phyloP scores from a whole-genome alignment of 2,329 filamentous ascomycete genomes.

The Colletotrichum phormii region DNA sequence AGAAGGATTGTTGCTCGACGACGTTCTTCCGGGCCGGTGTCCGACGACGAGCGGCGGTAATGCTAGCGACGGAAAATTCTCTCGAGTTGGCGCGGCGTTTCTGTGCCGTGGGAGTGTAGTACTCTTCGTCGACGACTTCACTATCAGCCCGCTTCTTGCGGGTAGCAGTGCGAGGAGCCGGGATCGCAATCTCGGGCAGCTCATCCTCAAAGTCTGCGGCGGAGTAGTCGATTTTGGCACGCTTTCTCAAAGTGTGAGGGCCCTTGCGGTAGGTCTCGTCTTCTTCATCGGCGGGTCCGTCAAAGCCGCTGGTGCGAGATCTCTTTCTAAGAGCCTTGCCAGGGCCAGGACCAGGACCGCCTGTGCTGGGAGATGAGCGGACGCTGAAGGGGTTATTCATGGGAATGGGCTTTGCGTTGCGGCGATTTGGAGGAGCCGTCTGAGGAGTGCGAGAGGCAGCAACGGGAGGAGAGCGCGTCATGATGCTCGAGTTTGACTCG shows the following conservation, averaged over 20 bases:
- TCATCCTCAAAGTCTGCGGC: constrained; percentile 65
- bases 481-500: constrained; percentile 28
- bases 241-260: constrained; percentile 68
- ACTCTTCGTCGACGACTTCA: constrained; percentile 34
- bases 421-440: constrained; percentile 35
- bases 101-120: constrained; percentile 25
- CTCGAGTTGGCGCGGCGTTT: constrained; percentile 36
- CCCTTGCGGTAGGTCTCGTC: constrained; percentile 65
- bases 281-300: constrained; percentile 52
- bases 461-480: constrained; percentile 33
- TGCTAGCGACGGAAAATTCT: constrained; percentile 32
- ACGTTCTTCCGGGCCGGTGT: constrained; percentile 53
- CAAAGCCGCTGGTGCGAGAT: constrained; percentile 30
- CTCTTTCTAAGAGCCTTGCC: constrained; percentile 32
- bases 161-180: constrained; percentile 41
- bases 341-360: background rate
- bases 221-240: constrained; percentile 68
- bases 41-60: constrained; percentile 46
- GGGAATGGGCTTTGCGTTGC: constrained; percentile 20
- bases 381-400: constrained; percentile 30
- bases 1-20: constrained; percentile 38
- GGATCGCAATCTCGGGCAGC: constrained; percentile 38
- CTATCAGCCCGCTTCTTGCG: constrained; percentile 46
- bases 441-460: constrained; percentile 34
- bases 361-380: constrained; percentile 24